phyloP scores from a whole-genome alignment of 768 basidiomycete genomes.

The Naganishia antarctica region DNA sequence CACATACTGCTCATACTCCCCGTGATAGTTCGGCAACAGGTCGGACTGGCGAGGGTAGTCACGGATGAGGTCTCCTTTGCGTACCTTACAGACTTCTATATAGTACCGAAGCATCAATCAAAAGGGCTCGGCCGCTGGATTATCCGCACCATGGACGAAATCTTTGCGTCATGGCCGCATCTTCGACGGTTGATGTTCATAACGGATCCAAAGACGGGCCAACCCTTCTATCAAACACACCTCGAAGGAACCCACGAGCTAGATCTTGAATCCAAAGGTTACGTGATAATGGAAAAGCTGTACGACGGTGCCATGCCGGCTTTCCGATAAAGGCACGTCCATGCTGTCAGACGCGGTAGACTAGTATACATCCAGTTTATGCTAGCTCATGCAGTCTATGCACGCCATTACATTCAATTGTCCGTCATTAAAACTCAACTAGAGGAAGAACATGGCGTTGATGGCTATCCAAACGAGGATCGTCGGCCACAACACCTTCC shows the following conservation, averaged over 20 bases:
- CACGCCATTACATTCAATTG: not conserved
- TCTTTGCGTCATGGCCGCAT: conserved; percentile 14
- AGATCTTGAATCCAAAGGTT: conserved; percentile 1
- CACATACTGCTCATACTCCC: no score
- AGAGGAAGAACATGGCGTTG: conserved; percentile 43
- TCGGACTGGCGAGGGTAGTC: conserved; percentile 24
- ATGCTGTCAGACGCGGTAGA: not conserved
- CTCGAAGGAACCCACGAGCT: not conserved
- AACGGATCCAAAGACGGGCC: not conserved
- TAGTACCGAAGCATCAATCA: conserved; percentile 17
- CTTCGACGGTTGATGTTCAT: conserved; percentile 22
- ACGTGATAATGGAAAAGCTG: conserved; percentile 9
- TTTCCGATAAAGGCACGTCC: not conserved
- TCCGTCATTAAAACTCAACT: not conserved
- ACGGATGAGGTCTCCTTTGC: conserved; percentile 27
- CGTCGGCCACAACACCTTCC: conserved; percentile 43
- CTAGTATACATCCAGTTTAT: not conserved
- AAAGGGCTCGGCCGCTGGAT: conserved; percentile 16
- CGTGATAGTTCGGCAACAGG: conserved; percentile 19
- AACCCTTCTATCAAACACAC: conserved; percentile 22
- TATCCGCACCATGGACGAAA: conserved; percentile 8
- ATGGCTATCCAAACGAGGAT: conserved; percentile 41
- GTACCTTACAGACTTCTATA: conserved; percentile 30
- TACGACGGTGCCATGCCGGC: not conserved
- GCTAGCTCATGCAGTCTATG: not conserved